Evolutionary conservation across 164 flowering plant genomes (phyloP).

Genomic region (Vitis vinifera): DNA sequence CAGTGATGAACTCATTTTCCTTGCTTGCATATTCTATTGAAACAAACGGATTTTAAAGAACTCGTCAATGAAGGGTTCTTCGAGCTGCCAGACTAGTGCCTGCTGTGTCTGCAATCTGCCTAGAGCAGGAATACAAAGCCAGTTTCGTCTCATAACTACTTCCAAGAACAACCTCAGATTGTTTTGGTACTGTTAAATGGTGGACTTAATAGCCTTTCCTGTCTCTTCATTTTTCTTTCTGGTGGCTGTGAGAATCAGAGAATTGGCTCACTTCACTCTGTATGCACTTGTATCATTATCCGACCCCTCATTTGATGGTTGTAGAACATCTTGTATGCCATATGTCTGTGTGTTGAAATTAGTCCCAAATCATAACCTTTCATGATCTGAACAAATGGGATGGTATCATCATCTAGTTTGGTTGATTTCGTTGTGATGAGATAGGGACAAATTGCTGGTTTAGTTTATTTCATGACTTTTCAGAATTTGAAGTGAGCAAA

Average conservation of each 20-base stretch:
- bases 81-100: conserved; percentile 83
- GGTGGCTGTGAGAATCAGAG: no score
- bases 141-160: conserved; percentile 90
- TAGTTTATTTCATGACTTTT: neutral
- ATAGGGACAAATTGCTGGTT: neutral
- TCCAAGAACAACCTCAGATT: neutral
- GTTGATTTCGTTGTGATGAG: no score
- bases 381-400: no score
- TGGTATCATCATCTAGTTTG: no score
- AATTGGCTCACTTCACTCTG: no score
- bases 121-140: conserved; percentile 89
- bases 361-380: no score
- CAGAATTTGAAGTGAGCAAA: conserved; percentile 1
- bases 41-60: neutral
- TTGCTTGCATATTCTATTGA: neutral
- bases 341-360: no score
- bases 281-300: no score
- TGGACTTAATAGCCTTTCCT: neutral
- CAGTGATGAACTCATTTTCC: no score
- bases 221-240: neutral
- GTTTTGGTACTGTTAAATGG: neutral
- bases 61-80: conserved; percentile 66
- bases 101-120: conserved; percentile 89
- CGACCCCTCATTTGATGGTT: no score
- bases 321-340: no score